Evolutionary conservation across 139 green algal genomes (phyloP).

Genomic region (Haematococcus lacustris): DNA sequence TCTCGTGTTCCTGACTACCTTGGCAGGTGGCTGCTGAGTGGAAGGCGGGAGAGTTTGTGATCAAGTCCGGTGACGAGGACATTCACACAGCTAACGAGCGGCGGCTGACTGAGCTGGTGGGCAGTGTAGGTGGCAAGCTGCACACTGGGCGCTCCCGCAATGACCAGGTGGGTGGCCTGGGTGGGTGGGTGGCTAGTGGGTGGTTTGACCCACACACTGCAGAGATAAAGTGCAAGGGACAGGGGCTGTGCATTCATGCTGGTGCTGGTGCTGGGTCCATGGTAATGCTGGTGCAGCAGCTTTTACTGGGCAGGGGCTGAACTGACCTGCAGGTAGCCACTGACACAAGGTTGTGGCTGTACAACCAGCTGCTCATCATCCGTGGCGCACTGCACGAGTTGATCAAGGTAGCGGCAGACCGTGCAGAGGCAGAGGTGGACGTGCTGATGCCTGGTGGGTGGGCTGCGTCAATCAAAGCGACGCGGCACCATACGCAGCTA

Average conservation of each 20-base stretch:
- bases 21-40: conserved; percentile 64
- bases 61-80: conserved; percentile 88
- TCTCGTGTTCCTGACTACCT: neutral
- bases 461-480: neutral
- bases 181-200: too few relatives aligned
- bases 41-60: conserved; percentile 61
- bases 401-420: conserved; percentile 64
- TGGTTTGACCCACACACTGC: too few relatives aligned
- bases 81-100: conserved; percentile 97
- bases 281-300: too few relatives aligned
- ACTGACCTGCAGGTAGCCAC: conserved; percentile 75
- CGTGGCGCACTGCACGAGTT: conserved; percentile 67
- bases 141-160: conserved; percentile 94
- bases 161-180: conserved; percentile 72
- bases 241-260: too few relatives aligned
- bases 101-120: conserved; percentile 82
- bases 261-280: too few relatives aligned
- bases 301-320: neutral
- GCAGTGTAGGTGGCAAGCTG: conserved; percentile 89
- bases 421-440: conserved; percentile 78
- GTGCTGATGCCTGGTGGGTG: conserved; percentile 78
- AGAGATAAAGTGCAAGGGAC: too few relatives aligned
- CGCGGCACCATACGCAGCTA: too few relatives aligned
- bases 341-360: conserved; percentile 94
- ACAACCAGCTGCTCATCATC: conserved; percentile 61